Base-by-base conservation (phyloP, 352 stramenopile species). In the Globisporangium lucens region DNA sequence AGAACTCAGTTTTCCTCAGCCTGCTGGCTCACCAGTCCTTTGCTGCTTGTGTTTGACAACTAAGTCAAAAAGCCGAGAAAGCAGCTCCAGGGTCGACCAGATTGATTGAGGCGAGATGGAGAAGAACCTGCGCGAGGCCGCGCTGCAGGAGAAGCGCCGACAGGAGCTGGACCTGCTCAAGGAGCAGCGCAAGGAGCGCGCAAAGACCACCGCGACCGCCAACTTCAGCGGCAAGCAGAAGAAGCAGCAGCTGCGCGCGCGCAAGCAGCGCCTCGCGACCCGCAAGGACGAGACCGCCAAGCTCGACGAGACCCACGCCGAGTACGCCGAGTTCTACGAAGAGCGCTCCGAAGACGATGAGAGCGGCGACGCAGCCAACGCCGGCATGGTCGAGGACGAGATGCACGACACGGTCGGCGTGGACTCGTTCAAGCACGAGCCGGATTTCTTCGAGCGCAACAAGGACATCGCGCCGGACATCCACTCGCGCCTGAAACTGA, bases 211-310 rank as follows among this genome's bases (percentile, higher is more conserved):
- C 0, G 68, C 64, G 36, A 80, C 76, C 53, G 74, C 76, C 61
- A 89, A 78, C 51, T 95, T 95, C 63, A 95, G 87, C 58, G 87
- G 87, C 70, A 95, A 95, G 71, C 83, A 95, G 72, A 95, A 95
- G 72, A 95, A 92, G 67, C 75, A 88, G 67, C 87, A 95, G 72
- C 73, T 95, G 53, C 87, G 87, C 27, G 85, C 84, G 13, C 86
- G 84, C 67, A 95, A 95, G 75, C 83, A 92, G 80, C 85, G 87
- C 4, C 61, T 95, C 33, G 78, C 81, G 35, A 79, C 73, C 33
- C 87, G 87, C 56, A 82, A 78, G 64, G 82, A 90, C 20, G 77
- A 92, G 53, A 77, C 77, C 27, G 82, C 76, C 10, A 70, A 77
- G 33, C 61, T 82, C 60, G 67, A 78, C 51, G 74, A 87, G 43